A percentile compares a stretch with the other conserved stretches of the same genome.
phyloP scores from a whole-genome alignment of 2,329 filamentous ascomycete species.

The Hypoxylon sp. region DNA sequence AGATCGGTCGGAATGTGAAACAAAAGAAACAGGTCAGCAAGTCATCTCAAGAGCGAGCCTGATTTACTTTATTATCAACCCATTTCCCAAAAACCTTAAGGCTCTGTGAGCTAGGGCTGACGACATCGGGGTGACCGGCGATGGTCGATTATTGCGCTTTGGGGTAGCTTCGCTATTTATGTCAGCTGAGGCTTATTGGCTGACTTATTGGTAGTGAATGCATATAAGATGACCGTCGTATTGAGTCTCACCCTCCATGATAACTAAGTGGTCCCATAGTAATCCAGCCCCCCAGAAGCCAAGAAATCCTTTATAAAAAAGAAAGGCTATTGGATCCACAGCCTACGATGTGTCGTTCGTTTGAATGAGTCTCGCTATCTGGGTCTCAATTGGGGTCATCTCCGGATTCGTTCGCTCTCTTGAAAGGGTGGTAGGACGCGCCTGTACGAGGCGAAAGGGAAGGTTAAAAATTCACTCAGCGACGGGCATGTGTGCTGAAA shows the following conservation, averaged over 20 bases:
- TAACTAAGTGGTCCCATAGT: conserved; percentile 27
- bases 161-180: conserved; percentile 28
- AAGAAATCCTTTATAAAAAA: conserved; percentile 7
- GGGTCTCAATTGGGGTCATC: not conserved
- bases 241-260: conserved; percentile 31
- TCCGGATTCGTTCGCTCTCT: not conserved
- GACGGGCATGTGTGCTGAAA: not conserved
- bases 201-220: conserved; percentile 20
- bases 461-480: not conserved
- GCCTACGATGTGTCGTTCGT: conserved; percentile 15
- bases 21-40: conserved; percentile 1
- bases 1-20: conserved; percentile 3
- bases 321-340: conserved; percentile 6
- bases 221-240: conserved; percentile 29
- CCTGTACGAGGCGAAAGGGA: not conserved
- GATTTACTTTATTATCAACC: conserved; percentile 32
- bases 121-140: conserved; percentile 24
- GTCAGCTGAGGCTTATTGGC: conserved; percentile 36
- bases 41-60: conserved; percentile 14
- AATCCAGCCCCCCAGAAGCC: conserved; percentile 21
- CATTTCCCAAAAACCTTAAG: conserved; percentile 20
- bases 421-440: not conserved
- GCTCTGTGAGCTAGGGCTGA: conserved; percentile 36
- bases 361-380: conserved; percentile 22
- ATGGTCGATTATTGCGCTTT: conserved; percentile 13